These are phyloP conservation scores for Kernera saxatilis DNA, from an alignment of 345 rosid species.

Conservation along the genomic window DNA sequence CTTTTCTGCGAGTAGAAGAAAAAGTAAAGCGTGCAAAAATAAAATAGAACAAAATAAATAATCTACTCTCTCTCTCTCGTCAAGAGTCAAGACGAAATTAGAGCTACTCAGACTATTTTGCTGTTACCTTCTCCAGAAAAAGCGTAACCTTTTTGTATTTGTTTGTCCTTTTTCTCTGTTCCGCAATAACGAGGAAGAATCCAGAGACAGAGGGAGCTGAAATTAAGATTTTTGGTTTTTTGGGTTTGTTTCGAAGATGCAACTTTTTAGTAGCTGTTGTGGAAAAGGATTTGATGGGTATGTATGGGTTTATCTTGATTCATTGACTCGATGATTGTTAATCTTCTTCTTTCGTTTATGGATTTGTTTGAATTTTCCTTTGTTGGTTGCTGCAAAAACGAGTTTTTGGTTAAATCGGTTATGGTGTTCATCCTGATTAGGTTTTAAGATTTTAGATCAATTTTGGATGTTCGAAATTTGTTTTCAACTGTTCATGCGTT, in stretches of 20 bases:
- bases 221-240: not conserved
- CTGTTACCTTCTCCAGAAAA: constrained; percentile 21
- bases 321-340: not conserved
- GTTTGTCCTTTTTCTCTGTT: not conserved
- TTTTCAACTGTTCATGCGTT: not conserved
- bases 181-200: not conserved
- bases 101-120: constrained; percentile 6
- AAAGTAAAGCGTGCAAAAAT: not conserved
- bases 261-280: constrained; percentile 64
- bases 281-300: constrained; percentile 71
- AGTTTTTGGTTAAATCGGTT: constrained; percentile 10
- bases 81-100: constrained; percentile 17
- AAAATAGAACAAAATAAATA: not conserved
- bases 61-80: not conserved
- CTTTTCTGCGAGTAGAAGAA: not conserved
- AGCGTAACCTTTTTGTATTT: constrained; percentile 11
- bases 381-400: constrained; percentile 4
- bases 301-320: constrained; percentile 15
- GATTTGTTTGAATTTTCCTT: not conserved
- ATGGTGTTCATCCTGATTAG: constrained; percentile 1
- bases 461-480: not conserved
- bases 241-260: constrained; percentile 40
- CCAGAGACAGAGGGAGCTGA: constrained; percentile 2
- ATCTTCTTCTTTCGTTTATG: not conserved
- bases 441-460: not conserved